Percentiles rank a stretch among this genome's conserved stretches.
Evolutionary conservation across 352 stramenopile species (phyloP).

Genomic region (Elongisporangium undulatum): DNA sequence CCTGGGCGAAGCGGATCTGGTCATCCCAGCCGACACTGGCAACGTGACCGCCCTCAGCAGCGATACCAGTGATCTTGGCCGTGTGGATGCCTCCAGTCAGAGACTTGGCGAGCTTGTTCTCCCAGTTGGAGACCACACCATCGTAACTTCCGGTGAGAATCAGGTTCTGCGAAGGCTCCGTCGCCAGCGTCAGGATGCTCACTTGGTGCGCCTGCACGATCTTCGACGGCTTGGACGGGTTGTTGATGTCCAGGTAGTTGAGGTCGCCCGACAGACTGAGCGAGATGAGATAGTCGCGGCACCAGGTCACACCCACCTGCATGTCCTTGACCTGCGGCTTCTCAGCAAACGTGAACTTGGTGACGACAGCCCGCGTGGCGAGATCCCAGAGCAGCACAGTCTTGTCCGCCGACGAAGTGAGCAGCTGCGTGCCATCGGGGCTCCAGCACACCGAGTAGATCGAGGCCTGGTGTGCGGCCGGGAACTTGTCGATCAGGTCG

Average conservation of each 20-base stretch:
- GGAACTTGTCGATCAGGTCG: constrained; percentile 79
- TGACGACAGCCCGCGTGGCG: constrained; percentile 58
- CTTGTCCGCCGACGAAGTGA: constrained; percentile 96
- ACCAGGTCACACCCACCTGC: constrained; percentile 70
- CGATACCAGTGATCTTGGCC: constrained; percentile 81
- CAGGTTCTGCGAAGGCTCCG: constrained; percentile 57
- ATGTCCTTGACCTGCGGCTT: constrained; percentile 82
- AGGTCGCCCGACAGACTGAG: constrained; percentile 83
- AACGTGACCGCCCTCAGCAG: constrained; percentile 54
- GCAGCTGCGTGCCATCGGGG: constrained; percentile 84
- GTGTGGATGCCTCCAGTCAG: constrained; percentile 47
- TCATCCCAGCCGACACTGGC: constrained; percentile 92
- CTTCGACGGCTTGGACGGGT: constrained; percentile 65
- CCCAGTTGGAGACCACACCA: constrained; percentile 91
- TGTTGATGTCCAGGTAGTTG: constrained; percentile 70
- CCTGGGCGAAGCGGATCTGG: constrained; percentile 68
- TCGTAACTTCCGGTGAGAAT: constrained; percentile 94
- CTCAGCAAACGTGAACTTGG: constrained; percentile 75
- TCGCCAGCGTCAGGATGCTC: constrained; percentile 85
- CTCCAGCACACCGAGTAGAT: constrained; percentile 96
- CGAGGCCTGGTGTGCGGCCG: constrained; percentile 80
- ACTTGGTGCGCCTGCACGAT: constrained; percentile 91
- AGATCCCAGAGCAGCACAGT: constrained; percentile 92
- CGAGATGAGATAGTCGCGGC: constrained; percentile 75
- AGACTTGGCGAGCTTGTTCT: constrained; percentile 43